A percentile compares a stretch with the other conserved stretches of the same genome.
Conservation (phyloP, 164 flowering plant species). For the Macadamia integrifolia region DNA sequence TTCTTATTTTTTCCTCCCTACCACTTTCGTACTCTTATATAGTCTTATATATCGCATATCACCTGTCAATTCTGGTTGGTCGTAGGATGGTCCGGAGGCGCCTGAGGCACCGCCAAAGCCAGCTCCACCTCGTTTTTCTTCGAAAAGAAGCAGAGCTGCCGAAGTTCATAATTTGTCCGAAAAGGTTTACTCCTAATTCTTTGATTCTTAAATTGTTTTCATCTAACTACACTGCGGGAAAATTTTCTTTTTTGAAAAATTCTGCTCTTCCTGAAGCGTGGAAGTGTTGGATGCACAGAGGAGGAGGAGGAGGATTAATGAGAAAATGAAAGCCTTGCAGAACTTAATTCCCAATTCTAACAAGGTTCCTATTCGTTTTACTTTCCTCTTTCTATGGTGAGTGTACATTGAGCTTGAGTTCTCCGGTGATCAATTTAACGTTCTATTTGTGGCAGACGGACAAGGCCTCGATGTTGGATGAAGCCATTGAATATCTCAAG, state of each 20-base stretch:
- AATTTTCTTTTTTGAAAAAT: neutral
- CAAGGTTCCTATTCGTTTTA: conserved; percentile 35
- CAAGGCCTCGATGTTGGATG: conserved; percentile 88
- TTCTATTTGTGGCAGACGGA: conserved; percentile 46
- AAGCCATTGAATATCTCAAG: conserved; percentile 82
- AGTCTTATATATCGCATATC: neutral
- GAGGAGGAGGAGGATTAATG: conserved; percentile 84
- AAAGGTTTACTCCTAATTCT: conserved; percentile 37
- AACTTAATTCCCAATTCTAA: conserved; percentile 76
- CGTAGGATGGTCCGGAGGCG: conserved; percentile 40
- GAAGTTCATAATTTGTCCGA: conserved; percentile 88
- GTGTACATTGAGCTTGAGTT: neutral
- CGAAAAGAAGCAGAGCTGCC: conserved; percentile 83
- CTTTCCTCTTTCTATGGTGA: neutral
- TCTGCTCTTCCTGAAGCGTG: neutral
- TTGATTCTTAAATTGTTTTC: neutral
- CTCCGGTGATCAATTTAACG: neutral
- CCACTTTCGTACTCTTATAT: neutral
- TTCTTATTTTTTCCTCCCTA: neutral
- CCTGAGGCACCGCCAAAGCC: conserved; percentile 33
- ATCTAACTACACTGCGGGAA: neutral
- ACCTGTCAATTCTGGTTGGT: conserved; percentile 4
- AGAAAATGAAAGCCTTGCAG: conserved; percentile 90
- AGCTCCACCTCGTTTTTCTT: conserved; percentile 34
- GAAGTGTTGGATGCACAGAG: conserved; percentile 40